Base-by-base conservation (phyloP, 345 rosid species). In the Xanthoceras sorbifolium region DNA sequence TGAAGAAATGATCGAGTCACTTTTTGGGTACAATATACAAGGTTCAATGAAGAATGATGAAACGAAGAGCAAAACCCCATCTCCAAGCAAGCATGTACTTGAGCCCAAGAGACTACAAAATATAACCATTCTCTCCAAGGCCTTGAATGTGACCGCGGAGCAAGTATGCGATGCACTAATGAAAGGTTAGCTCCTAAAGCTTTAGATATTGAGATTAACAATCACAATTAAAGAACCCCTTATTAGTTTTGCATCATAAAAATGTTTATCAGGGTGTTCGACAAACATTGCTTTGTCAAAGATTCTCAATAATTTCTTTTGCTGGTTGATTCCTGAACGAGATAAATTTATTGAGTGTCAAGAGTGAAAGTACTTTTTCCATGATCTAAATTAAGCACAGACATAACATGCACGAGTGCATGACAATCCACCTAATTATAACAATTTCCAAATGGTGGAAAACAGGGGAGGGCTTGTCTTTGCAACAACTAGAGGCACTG, bases 1-100 rank as follows among this genome's bases (percentile, higher is more conserved):
- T 31, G 99, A 96, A 86, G 97, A 96, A 86, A 96, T 96, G 99
- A 96, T 96, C 0, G 98, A 92, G 74, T 96, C 99, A 1, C 93
- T 96, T 7, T 96, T 96, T 62, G 94, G 99, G 62, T 96, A 93
- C 83, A 92, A 92, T 31, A 73, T 89, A 31, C 91, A 89, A 57
- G 82, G 46, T 77, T 77, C 93, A 26, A 40, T 76, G 73, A 92
- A 87, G 81, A 89, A 82, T 10, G 98, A 93, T 6, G 97, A 92
- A 76, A 77, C 84, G 34, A 93, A 88, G 74, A 92, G 94, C 86
- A 90, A 92, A 80, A 92, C 88, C 40, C 97, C 98, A 44, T 96
- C 98, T 25, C 99, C 99, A 52, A 87, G 89, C 78, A 90, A 96
- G 86, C 97, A 96, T 59, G 87, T 93, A 22, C 92, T 96, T 40